Evolutionary conservation across 352 stramenopile species (phyloP), one percentile per base, ranked within the genome.

Genomic region (Phytophthora pinifolia): DNA sequence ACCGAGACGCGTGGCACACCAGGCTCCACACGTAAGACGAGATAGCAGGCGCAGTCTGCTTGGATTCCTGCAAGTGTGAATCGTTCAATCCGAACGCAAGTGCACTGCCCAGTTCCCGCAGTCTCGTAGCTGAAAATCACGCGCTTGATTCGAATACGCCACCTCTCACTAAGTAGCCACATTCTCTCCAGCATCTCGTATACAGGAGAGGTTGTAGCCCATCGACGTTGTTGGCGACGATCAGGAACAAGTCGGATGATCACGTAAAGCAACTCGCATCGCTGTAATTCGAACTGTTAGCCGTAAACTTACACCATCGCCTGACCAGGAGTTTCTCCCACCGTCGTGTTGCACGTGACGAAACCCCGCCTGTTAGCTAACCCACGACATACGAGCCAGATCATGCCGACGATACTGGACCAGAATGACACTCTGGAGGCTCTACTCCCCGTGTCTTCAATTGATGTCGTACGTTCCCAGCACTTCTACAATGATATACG

Each of bases 241-340:
- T 58, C 9, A 58, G 50, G 7, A 58, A 51, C 38, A 58, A 32
- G 39, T 58, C 50, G 5, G 39, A 58, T n/a, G 9, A 58, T 44
- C 32, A 58, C 6, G 15, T 51, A 58, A 20, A 58, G 50, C 0
- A 58, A 6, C 1, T 9, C 29, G 17, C 12, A 18, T 15, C 50
- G 38, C 3, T 58, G 12, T 36, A 51, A 37, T 58, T 58, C 15
- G 50, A 37, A 2, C 50, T 9, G 50, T 37, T 13, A 57, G 18
- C 4, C 49, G 49, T 10, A 57, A 42, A 8, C 38, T 43, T 35
- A 50, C 1, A 57, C 37, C 37, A 56, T 56, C 1, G 49, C 49
- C 1, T 57, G 30, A 14, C 34, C 17, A 29, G 49, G 39, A 4
- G 1, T 17, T 10, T 57, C 49, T 6, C 49, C 49, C 6, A 57